Base-by-base conservation (phyloP, 176 grass and related monocot genomes). In the Juncus inflexus region DNA sequence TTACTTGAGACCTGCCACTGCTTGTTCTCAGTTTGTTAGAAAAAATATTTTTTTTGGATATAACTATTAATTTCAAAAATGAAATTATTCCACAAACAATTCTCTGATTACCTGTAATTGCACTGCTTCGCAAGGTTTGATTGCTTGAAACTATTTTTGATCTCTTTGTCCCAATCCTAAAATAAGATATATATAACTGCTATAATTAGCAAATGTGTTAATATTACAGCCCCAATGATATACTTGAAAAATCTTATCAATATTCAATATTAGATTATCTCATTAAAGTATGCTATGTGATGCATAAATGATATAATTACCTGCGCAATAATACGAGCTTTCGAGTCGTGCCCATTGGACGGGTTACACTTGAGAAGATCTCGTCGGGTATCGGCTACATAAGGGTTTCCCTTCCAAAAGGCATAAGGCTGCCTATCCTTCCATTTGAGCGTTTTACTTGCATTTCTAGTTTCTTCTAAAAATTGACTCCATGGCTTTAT, bases 71-170 rank as follows among this genome's bases (percentile, higher is more conserved):
- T 28, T 28, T 28, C 19, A 28, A 28, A 28, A 28, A 28, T 28
- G 19, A 28, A 28, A 28, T 28, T 28, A 28, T 28, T 28, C 19
- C 1, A 28, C 19, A 28, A 28, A 28, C 19, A 28, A 28, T 28
- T 28, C 19, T 28, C 19, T 28, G 19, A 45, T 40, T 83, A 87
- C 73, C 84, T 55, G 74, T 96, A 72, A 1, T 13, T 50, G 64
- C 91, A 96, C 66, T 96, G 91, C n/a, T 62, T 40, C 5, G 81
- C 84, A 3, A 87, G 69, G 73, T 90, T 85, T 11, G 91, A 85
- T 68, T 75, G 19, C 73, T 61, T 64, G 81, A 83, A 90, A 1
- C 79, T 87, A 42, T n/a, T 74, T 3, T 59, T 59, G 12, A 0
- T 12, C 61, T 83, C 87, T 0, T 3, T 15, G 10, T 4, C 39